Evolutionary conservation across 352 stramenopile species (phyloP).

Genomic region (Phytophthora tubulina): DNA sequence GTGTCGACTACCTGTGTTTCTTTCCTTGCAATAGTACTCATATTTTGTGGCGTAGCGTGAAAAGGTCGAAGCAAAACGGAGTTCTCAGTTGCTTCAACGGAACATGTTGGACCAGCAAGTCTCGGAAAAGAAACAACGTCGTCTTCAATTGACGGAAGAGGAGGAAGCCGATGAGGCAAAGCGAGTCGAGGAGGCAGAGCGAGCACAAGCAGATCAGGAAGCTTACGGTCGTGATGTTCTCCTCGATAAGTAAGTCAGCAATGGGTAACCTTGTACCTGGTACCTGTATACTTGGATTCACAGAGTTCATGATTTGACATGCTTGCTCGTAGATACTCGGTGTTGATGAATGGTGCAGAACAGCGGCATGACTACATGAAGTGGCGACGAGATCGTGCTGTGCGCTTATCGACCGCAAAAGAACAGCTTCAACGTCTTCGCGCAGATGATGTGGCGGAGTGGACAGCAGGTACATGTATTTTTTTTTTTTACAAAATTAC

Average conservation of each 20-base stretch:
- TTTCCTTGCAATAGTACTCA: not conserved
- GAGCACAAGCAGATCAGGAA: constrained; percentile 20
- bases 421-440: constrained; percentile 44
- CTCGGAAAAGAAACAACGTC: constrained; percentile 26
- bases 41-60: constrained; percentile 4
- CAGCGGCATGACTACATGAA: constrained; percentile 62
- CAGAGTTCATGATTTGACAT: constrained; percentile 10
- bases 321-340: constrained; percentile 44
- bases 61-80: constrained; percentile 33
- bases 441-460: constrained; percentile 35
- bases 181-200: constrained; percentile 6
- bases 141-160: constrained; percentile 19
- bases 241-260: constrained; percentile 34
- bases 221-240: constrained; percentile 21
- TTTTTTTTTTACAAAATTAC: not conserved
- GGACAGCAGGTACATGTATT: constrained; percentile 44
- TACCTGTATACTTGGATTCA: not conserved
- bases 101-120: constrained; percentile 45
- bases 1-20: not conserved
- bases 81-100: constrained; percentile 32
- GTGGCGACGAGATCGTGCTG: constrained; percentile 60
- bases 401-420: constrained; percentile 51
- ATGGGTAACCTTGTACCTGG: not conserved
- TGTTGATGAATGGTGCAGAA: constrained; percentile 48
- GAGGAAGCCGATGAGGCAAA: constrained; percentile 15